A percentile compares a stretch with the other conserved stretches of the same genome.
These are phyloP conservation scores for Alnus rubra DNA, from an alignment of 306 rosid genomes.

Conservation along the genomic window DNA sequence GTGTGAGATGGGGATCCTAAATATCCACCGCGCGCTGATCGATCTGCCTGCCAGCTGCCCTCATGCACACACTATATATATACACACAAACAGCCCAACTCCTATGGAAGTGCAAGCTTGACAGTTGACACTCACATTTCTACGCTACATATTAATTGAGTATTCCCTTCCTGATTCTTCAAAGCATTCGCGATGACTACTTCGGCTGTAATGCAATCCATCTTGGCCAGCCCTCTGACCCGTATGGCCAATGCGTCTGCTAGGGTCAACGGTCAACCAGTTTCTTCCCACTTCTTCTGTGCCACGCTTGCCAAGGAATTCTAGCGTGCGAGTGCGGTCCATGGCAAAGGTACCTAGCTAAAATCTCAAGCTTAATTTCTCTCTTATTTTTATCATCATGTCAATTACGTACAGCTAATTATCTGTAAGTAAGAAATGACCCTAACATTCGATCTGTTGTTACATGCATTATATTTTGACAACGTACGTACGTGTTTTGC, in stretches of 20 bases:
- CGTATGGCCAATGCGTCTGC: conserved; percentile 10
- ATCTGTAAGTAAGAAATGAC: no score
- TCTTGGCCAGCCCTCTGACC: conserved; percentile 33
- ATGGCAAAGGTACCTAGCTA: conserved; percentile 40
- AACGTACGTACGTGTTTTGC: background rate
- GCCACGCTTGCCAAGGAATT: no score
- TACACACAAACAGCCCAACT: background rate
- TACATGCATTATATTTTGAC: background rate
- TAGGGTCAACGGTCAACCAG: conserved; percentile 23
- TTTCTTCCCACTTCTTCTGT: no score
- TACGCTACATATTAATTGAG: no score
- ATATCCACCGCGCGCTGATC: no score
- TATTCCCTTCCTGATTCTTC: no score
- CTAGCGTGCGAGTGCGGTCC: conserved; percentile 30
- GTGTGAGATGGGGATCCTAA: no score
- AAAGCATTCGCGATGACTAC: conserved; percentile 38
- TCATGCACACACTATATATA: no score
- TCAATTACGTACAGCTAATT: no score
- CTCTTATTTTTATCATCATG: background rate
- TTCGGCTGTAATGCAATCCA: conserved; percentile 45
- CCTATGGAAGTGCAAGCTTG: background rate
- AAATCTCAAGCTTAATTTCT: background rate
- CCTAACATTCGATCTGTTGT: background rate
- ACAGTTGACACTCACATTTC: background rate
- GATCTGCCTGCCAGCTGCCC: no score